Evolutionary conservation across 1,284 basidiomycete genomes (phyloP), one percentile per base, ranked within the genome.

Genomic region (Cutaneotrichosporon arboriforme): DNA sequence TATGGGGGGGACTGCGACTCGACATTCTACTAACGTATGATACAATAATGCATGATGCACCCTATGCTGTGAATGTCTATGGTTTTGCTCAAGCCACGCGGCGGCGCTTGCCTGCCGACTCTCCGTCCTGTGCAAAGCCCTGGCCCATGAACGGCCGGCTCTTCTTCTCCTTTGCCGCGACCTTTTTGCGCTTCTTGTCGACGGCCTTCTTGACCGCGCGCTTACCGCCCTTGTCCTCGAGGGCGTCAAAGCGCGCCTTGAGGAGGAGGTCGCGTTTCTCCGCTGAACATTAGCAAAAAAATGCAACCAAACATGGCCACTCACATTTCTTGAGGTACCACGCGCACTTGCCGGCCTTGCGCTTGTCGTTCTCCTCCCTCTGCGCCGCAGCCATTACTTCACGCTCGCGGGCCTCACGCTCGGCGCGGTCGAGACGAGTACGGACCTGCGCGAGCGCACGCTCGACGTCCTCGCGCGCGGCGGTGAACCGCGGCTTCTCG

Each of bases 321-420:
- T 51, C 51, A 89, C 90, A 77, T 63, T 86, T 78, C 78, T 97
- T 97, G 80, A 97, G 81, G 73, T 82, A 88, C 87, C 89, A 97
- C 17, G 79, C 81, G 12, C 81, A 80, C 76, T 96, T 96, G 4
- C 91, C 91, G 46, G 81, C 73, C 51, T 81, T 79, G 56, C 83
- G 77, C 76, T 87, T 90, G 63, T 84, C 82, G 56, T 77, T 78
- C 77, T 96, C 91, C 55, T 84, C 83, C 62, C 81, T 81, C 63
- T 81, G 81, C 44, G 79, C 79, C 54, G 77, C 77, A 4, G 75
- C 70, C 51, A 93, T 66, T 0, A 85, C 87, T 42, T 84, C 81
- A 42, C 81, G 77, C 64, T 90, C 85, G 14, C 87, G 75, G 63
- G 79, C 79, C 58, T 90, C 84, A 49, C 83, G 80, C 60, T 82